Evolutionary conservation across 331 rosid genomes (phyloP).

Genomic region (Spiraea crenata): DNA sequence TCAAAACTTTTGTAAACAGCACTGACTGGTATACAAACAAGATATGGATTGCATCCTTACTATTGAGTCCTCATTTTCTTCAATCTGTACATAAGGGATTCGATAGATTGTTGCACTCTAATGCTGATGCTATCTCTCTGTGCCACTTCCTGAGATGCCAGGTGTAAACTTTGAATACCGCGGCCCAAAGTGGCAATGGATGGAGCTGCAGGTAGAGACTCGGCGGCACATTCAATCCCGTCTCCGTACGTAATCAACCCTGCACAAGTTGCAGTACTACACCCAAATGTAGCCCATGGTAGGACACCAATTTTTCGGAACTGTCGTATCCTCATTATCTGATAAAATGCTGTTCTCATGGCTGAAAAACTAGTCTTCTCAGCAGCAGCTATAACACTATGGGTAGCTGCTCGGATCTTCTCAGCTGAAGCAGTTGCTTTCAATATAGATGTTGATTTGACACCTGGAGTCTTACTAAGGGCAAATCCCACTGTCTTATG

Average conservation of each 20-base stretch:
- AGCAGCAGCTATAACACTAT: conserved; percentile 60
- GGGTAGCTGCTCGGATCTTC: conserved; percentile 70
- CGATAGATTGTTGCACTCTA: conserved; percentile 52
- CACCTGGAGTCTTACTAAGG: conserved; percentile 47
- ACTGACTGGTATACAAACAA: not conserved
- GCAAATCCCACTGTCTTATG: conserved; percentile 49
- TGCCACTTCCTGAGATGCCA: conserved; percentile 47
- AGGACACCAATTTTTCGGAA: conserved; percentile 51
- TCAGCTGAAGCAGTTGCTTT: conserved; percentile 68
- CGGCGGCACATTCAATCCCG: conserved; percentile 79
- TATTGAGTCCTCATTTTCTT: conserved; percentile 51
- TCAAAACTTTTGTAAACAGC: not conserved
- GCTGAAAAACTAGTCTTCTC: conserved; percentile 77
- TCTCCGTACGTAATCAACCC: conserved; percentile 66
- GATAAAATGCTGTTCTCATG: conserved; percentile 78
- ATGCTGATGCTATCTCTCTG: conserved; percentile 56
- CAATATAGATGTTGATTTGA: conserved; percentile 50
- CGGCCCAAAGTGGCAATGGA: conserved; percentile 78
- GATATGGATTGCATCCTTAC: conserved; percentile 9
- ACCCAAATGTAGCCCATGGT: conserved; percentile 73
- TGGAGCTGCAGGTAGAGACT: conserved; percentile 76
- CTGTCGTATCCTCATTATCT: conserved; percentile 73
- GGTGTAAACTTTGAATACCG: conserved; percentile 59
- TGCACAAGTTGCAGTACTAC: conserved; percentile 63
- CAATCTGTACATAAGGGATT: conserved; percentile 50